These are phyloP conservation scores for Monosporascus sp. DNA, from an alignment of 2,329 filamentous ascomycete genomes.

Conservation along the genomic window DNA sequence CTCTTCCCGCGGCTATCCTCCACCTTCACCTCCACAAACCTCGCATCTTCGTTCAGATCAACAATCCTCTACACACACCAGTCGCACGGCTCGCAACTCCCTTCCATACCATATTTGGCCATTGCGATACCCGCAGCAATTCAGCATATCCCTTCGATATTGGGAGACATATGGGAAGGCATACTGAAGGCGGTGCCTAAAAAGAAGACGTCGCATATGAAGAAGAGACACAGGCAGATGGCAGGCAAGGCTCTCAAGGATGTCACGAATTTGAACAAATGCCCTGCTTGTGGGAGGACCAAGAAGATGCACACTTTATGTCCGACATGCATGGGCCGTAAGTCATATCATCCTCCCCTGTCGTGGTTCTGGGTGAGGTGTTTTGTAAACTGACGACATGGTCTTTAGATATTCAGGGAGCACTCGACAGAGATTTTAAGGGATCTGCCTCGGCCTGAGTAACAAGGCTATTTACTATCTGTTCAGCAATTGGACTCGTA, in stretches of 20 bases:
- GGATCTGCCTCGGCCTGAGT: neutral
- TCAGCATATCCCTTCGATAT: constrained; percentile 60
- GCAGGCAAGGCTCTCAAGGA: constrained; percentile 94
- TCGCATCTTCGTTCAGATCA: constrained; percentile 37
- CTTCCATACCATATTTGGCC: constrained; percentile 47
- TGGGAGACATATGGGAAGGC: constrained; percentile 87
- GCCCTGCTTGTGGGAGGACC: constrained; percentile 77
- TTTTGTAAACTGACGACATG: constrained; percentile 1
- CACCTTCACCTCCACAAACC: constrained; percentile 28
- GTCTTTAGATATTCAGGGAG: constrained; percentile 16
- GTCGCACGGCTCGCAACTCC: constrained; percentile 29
- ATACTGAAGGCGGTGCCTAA: constrained; percentile 91
- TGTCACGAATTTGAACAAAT: constrained; percentile 79
- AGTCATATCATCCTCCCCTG: constrained; percentile 23
- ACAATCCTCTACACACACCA: constrained; percentile 40
- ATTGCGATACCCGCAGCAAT: constrained; percentile 56
- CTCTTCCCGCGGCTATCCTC: constrained; percentile 51
- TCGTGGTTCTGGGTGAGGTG: too few relatives aligned
- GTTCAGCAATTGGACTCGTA: neutral
- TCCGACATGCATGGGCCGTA: constrained; percentile 80
- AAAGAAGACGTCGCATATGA: constrained; percentile 97
- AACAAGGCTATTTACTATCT: neutral
- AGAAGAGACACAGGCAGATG: constrained; percentile 89
- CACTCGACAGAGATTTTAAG: constrained; percentile 17
- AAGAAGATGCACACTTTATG: constrained; percentile 90